These are phyloP conservation scores for Quaeritorhiza haematococci DNA, from an alignment of 371 early-diverging fungal species.

Conservation along the genomic window DNA sequence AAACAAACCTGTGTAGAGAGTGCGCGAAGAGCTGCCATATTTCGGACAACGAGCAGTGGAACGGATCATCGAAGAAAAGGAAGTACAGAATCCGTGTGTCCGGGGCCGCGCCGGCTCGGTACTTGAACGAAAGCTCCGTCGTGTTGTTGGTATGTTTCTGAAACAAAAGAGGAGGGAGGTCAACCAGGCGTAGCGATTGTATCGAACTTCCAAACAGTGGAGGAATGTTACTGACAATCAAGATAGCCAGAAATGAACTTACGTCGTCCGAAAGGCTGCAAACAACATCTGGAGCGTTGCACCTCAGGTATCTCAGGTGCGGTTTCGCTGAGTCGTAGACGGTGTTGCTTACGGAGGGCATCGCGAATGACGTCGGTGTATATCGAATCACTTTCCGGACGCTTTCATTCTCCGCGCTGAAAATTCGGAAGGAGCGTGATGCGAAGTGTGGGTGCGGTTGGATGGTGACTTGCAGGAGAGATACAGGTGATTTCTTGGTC, in stretches of 20 bases:
- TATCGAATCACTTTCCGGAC: slow-evolving; percentile 26
- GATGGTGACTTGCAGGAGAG: slow-evolving; percentile 30
- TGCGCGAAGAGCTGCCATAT: slow-evolving; percentile 41
- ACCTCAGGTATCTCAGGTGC: slow-evolving; percentile 27
- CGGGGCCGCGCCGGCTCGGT: slow-evolving; percentile 25
- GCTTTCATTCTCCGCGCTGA: slow-evolving; percentile 37
- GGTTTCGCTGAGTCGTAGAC: slow-evolving; percentile 27
- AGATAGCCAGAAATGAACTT: too few species aligned
- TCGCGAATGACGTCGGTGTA: neutral
- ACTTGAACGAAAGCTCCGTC: slow-evolving; percentile 37
- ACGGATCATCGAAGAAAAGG: slow-evolving; percentile 42
- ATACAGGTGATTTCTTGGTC: slow-evolving; percentile 20
- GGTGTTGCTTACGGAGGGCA: slow-evolving; percentile 4
- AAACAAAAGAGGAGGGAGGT: neutral
- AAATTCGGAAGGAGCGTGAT: slow-evolving; percentile 32
- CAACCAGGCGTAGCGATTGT: neutral
- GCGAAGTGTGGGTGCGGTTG: slow-evolving; percentile 23
- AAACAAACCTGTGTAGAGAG: slow-evolving; percentile 24
- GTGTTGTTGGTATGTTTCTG: slow-evolving; percentile 10
- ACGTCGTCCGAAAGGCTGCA: neutral
- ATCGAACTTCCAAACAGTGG: neutral
- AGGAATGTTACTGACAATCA: neutral
- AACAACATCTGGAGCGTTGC: slow-evolving; percentile 28
- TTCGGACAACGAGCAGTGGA: slow-evolving; percentile 28
- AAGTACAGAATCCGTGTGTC: slow-evolving; percentile 30